Percentiles rank a stretch among this genome's conserved stretches.
Evolutionary conservation across 441 rosid species (phyloP).

Genomic region (Gossypium aridum): DNA sequence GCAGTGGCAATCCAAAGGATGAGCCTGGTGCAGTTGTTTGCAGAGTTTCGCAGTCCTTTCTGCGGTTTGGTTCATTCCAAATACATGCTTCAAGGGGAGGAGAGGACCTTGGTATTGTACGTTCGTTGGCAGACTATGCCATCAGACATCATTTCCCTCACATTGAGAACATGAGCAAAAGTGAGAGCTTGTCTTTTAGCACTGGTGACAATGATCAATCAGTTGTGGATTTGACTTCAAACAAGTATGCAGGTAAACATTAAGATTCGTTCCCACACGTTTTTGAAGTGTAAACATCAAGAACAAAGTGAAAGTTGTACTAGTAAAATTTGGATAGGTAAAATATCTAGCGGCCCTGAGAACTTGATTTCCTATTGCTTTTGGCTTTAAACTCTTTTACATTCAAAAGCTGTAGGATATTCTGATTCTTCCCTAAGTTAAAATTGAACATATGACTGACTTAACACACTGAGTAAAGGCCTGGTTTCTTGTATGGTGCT

Average conservation of each 20-base stretch:
- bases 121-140: constrained; percentile 84
- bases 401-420: not conserved
- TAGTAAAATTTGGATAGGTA: not conserved
- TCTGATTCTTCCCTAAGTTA: not conserved
- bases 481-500: not conserved
- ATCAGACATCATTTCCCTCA: constrained; percentile 83
- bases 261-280: not conserved
- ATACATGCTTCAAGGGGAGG: constrained; percentile 86
- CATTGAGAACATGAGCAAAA: constrained; percentile 69
- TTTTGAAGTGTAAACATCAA: not conserved
- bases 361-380: not conserved
- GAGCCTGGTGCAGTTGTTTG: constrained; percentile 96
- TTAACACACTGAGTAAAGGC: not conserved
- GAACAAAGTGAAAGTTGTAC: not conserved
- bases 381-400: not conserved
- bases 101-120: constrained; percentile 76
- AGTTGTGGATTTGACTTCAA: constrained; percentile 85
- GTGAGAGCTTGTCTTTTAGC: constrained; percentile 84
- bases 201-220: constrained; percentile 72
- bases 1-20: constrained; percentile 94
- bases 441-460: not conserved
- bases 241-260: constrained; percentile 87
- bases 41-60: constrained; percentile 85
- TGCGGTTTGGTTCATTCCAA: constrained; percentile 94
- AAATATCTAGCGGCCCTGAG: not conserved